Conservation (phyloP, 164 flowering plant species). For the Taxillus chinensis region DNA sequence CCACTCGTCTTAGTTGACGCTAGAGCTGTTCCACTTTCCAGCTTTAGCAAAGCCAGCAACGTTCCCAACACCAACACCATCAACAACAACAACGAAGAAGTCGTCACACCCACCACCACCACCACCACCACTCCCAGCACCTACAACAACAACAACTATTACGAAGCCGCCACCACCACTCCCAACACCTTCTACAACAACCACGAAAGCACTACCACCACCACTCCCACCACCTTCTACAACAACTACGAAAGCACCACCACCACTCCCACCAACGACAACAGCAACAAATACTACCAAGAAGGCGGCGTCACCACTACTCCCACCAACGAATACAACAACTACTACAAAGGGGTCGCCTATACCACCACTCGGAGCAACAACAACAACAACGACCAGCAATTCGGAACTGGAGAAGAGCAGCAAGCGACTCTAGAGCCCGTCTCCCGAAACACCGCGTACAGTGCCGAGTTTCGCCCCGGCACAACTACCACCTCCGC, state of each 20-base stretch:
- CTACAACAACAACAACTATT: too few species aligned
- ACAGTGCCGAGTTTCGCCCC: background rate
- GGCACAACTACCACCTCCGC: background rate
- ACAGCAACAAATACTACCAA: too few species aligned
- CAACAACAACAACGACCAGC: background rate
- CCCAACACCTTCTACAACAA: too few species aligned
- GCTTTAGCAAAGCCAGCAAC: slow-evolving; percentile 20
- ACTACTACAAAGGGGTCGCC: too few species aligned
- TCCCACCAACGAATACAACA: background rate
- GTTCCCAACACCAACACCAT: slow-evolving; percentile 15
- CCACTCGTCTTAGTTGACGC: slow-evolving; percentile 21
- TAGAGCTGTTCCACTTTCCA: background rate
- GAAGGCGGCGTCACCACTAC: too few species aligned
- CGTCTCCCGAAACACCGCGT: background rate
- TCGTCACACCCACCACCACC: background rate
- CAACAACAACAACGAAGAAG: slow-evolving; percentile 11
- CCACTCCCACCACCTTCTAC: background rate
- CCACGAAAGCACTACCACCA: slow-evolving; percentile 8
- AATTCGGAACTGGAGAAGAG: background rate
- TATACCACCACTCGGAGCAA: background rate
- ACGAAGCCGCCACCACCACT: too few species aligned
- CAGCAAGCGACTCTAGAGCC: background rate
- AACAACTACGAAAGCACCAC: too few species aligned
- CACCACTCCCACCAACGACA: too few species aligned
- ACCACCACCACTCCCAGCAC: too few species aligned